These are phyloP conservation scores for Alternaria atra DNA, from an alignment of 2,329 filamentous ascomycete genomes.

Conservation along the genomic window DNA sequence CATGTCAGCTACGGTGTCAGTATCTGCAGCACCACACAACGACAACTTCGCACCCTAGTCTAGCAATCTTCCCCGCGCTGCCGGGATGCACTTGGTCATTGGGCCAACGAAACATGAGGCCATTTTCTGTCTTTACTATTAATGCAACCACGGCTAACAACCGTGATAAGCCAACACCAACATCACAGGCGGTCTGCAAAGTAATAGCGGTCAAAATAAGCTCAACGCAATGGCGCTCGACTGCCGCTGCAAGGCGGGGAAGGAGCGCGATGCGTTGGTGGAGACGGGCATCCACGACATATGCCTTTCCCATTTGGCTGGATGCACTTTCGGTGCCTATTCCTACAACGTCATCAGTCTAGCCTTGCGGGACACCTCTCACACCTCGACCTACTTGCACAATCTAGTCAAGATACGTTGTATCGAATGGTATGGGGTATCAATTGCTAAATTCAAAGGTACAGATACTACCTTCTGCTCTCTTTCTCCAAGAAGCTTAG, in stretches of 20 bases:
- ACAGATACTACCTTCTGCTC: not conserved
- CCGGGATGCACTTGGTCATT: not conserved
- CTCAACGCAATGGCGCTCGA: slow-evolving; percentile 29
- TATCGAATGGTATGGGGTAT: not conserved
- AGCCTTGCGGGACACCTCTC: not conserved
- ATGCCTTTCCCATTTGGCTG: slow-evolving; percentile 34
- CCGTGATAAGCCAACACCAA: not conserved
- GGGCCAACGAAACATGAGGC: not conserved
- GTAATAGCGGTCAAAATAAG: slow-evolving; percentile 29
- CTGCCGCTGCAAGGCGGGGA: slow-evolving; percentile 29
- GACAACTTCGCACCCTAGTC: not conserved
- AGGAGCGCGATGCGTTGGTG: slow-evolving; percentile 29
- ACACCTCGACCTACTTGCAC: not conserved
- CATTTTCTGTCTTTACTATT: not conserved
- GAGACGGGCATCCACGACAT: slow-evolving; percentile 26
- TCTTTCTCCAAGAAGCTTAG: slow-evolving; percentile 1
- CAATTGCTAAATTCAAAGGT: not conserved
- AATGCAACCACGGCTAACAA: not conserved
- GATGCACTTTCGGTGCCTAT: slow-evolving; percentile 4
- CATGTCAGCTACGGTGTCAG: not conserved
- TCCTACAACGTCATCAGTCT: slow-evolving; percentile 2
- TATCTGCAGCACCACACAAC: not conserved
- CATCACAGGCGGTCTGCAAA: not conserved
- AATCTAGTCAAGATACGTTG: not conserved
- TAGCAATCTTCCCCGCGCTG: not conserved